Evolutionary conservation across 192 early-diverging fungal species (phyloP).

Genomic region (Backusella tuberculispora): DNA sequence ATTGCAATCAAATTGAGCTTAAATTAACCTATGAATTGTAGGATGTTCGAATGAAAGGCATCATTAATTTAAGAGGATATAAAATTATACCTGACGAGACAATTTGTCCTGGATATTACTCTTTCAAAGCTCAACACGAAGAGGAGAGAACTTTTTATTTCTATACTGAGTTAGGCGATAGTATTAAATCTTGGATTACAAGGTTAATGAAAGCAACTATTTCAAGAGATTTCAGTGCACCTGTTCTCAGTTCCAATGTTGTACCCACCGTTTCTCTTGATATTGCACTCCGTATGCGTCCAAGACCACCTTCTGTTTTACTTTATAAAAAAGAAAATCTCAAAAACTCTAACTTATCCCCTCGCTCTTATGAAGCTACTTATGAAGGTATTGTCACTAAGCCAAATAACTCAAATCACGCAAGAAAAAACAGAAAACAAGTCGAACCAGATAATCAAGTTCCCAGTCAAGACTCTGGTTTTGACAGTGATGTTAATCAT

Average conservation of each 20-base stretch:
- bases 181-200: slow-evolving; percentile 59
- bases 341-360: slow-evolving; percentile 11
- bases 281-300: slow-evolving; percentile 52
- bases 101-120: slow-evolving; percentile 61
- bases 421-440: background rate
- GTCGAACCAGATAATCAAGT: background rate
- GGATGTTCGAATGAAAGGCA: slow-evolving; percentile 57
- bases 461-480: background rate
- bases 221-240: slow-evolving; percentile 53
- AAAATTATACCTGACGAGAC: slow-evolving; percentile 59
- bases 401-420: background rate
- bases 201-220: slow-evolving; percentile 68
- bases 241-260: slow-evolving; percentile 59
- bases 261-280: slow-evolving; percentile 58
- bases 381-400: background rate
- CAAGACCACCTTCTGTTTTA: slow-evolving; percentile 50
- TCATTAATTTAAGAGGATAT: slow-evolving; percentile 63
- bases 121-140: slow-evolving; percentile 63
- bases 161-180: slow-evolving; percentile 53
- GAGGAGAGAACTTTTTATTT: slow-evolving; percentile 61
- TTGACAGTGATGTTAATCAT: background rate
- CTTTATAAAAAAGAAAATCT: slow-evolving; percentile 34
- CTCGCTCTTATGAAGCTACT: slow-evolving; percentile 18
- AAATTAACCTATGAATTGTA: background rate
- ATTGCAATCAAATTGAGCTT: background rate